These are phyloP conservation scores for Metschnikowia gelsemii DNA, from an alignment of 805 yeast species.

Conservation along the genomic window DNA sequence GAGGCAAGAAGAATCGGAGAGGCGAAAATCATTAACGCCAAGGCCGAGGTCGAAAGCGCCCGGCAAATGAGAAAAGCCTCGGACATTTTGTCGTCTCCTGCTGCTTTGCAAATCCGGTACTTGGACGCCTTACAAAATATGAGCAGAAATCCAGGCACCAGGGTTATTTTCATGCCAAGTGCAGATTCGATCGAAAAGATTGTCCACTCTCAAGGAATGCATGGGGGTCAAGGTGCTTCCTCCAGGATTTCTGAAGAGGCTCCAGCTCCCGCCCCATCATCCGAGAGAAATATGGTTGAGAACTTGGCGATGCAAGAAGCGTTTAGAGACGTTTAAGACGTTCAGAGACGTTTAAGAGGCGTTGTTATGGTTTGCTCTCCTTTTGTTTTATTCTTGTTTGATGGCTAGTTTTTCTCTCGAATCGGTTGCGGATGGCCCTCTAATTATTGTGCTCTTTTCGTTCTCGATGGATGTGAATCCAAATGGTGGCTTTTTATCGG, in stretches of 20 bases:
- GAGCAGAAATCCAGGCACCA: slow-evolving; percentile 61
- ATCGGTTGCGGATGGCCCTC: too few species aligned
- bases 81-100: slow-evolving; percentile 67
- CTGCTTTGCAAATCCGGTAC: slow-evolving; percentile 77
- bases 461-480: too few species aligned
- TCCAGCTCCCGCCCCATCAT: slow-evolving; percentile 1
- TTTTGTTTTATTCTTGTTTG: too few species aligned
- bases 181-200: slow-evolving; percentile 42
- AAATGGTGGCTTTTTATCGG: too few species aligned
- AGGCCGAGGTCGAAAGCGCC: slow-evolving; percentile 74
- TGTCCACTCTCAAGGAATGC: slow-evolving; percentile 25
- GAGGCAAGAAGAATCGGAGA: slow-evolving; percentile 76
- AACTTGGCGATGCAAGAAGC: slow-evolving; percentile 23
- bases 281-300: slow-evolving; percentile 16
- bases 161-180: slow-evolving; percentile 73
- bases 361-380: neutral
- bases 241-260: slow-evolving; percentile 12
- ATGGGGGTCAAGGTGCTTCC: slow-evolving; percentile 7
- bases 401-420: too few species aligned
- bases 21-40: slow-evolving; percentile 70
- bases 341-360: neutral
- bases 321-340: slow-evolving; percentile 8
- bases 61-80: slow-evolving; percentile 78
- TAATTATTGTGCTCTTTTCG: neutral
- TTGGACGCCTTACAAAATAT: slow-evolving; percentile 76